phyloP scores from a whole-genome alignment of 2,329 filamentous ascomycete genomes.

The Podosphaera leucotricha region DNA sequence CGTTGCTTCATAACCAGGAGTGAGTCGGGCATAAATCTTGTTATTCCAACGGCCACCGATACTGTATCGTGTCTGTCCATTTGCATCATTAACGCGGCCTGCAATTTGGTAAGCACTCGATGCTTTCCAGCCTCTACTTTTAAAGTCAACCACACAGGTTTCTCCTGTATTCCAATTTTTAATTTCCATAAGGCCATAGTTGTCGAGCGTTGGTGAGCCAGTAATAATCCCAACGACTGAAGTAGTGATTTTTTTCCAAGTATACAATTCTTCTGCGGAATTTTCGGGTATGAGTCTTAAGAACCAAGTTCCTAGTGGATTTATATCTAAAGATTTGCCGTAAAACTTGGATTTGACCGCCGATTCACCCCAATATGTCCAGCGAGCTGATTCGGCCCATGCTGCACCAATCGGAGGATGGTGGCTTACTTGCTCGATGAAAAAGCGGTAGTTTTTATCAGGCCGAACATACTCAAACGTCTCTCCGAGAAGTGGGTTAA shows the following conservation, averaged over 20 bases:
- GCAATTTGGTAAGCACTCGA: constrained; percentile 72
- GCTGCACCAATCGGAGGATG: constrained; percentile 88
- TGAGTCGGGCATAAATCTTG: constrained; percentile 81
- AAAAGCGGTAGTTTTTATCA: constrained; percentile 95
- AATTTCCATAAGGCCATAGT: constrained; percentile 91
- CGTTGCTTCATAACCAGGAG: constrained; percentile 65
- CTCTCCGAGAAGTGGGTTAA: constrained; percentile 88
- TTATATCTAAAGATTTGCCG: constrained; percentile 92
- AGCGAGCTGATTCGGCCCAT: constrained; percentile 74
- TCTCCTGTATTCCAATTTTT: constrained; percentile 96
- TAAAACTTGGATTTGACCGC: constrained; percentile 93
- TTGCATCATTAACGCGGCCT: constrained; percentile 60
- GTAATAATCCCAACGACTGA: constrained; percentile 98
- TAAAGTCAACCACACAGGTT: constrained; percentile 75
- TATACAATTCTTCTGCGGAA: constrained; percentile 69
- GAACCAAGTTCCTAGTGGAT: constrained; percentile 94
- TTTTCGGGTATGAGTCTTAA: constrained; percentile 58
- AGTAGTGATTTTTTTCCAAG: constrained; percentile 96
- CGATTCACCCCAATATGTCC: constrained; percentile 96
- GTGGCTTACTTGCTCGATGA: constrained; percentile 95
- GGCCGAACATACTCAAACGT: constrained; percentile 92
- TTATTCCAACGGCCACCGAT: constrained; percentile 94
- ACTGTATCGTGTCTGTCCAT: constrained; percentile 65
- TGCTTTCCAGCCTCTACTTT: constrained; percentile 85
- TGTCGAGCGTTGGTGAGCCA: constrained; percentile 87